Evolutionary conservation across 176 grass and related monocot genomes (phyloP), one percentile per base, ranked within the genome.

Genomic region (Cenchrus purpureus): DNA sequence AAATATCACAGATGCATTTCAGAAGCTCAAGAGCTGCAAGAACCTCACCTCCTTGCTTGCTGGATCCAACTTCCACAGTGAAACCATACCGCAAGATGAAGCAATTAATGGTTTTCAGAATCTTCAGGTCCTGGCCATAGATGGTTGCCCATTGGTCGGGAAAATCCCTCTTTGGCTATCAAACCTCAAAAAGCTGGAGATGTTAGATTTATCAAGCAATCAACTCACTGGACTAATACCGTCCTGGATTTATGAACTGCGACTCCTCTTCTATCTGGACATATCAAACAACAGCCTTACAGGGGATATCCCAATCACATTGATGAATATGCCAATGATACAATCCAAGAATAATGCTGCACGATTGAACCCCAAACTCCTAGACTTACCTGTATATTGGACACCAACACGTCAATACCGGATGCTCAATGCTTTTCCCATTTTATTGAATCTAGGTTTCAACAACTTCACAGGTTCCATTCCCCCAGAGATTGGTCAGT

Each of bases 311-410:
- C 92, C 92, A 73, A 54, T 12, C 37, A 53, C 76, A 74, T 42
- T 94, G 71, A 88, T 77, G 63, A 73, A 82, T 9, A 82, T 94
- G 84, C 81, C 80, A 5, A 79, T 85, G 81, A 79, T 94, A 72
- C 13, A 72, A 62, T 87, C 87, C 2, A 58, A 79, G 54, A 88
- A 79, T 43, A 83, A 50, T 76, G 70, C 80, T 84, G 85, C 19
- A 19, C 54, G 79, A 55, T 44, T 92, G 77, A 87, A 90, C 46
- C 53, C 81, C 8, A 81, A 86, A 13, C 85, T 78, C 71, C 81
- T 94, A 12, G 92, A 90, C 76, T 78, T 94, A 65, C 90, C 92
- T 20, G 52, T 94, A 71, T 94, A 81, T 60, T 60, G 61, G 79
- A 86, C 70, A 50, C 80, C 69, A 88, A 50, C 54, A 45, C 82